Evolutionary conservation across 768 basidiomycete genomes (phyloP), one percentile per base, ranked within the genome.

Genomic region (Mycena rebaudengoi): DNA sequence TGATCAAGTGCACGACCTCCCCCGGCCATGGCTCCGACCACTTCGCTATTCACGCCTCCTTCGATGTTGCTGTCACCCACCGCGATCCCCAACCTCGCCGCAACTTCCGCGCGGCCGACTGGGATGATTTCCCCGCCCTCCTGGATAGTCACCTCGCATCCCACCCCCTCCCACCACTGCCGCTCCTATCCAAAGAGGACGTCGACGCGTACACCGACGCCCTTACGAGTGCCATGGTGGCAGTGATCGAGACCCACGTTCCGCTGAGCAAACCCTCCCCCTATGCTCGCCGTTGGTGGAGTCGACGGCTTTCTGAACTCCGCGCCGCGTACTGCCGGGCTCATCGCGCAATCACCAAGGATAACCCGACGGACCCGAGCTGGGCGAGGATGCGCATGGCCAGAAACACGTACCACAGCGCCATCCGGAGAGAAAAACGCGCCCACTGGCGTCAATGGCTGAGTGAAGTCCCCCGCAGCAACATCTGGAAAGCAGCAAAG

Each of bases 1-100:
- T 66, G 18, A 50, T 26, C 18, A 65, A 54, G n/a, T 65, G 64
- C 37, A 10, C 18, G 5, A 54, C 52, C 11, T 18, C 21, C 7
- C 29, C 32, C 16, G 41, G 58, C 3, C 57, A 65, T 21, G 60
- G 64, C 11, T 60, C 64, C 4, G 57, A 60, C 45, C 64, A 65
- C 32, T 14, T 13, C 39, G 23, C 51, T 5, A 30, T 65, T 8
- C 16, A 5, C 3, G 25, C 33, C 1, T 29, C 60, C 49, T 40
- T 66, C 21, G 26, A 54, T 28, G 21, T 61, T 6, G 14, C 41
- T 0, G 25, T 61, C 7, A 20, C 4, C 14, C 52, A 52, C 50
- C 21, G 33, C 5, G 52, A 35, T 7, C 16, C 48, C 7, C 25
- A 25, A 3, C 46, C 28, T 2, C 33, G 35, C 18, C 51, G 26